These are phyloP conservation scores for Obba rivulosa DNA, from an alignment of 768 basidiomycete genomes.

Conservation along the genomic window DNA sequence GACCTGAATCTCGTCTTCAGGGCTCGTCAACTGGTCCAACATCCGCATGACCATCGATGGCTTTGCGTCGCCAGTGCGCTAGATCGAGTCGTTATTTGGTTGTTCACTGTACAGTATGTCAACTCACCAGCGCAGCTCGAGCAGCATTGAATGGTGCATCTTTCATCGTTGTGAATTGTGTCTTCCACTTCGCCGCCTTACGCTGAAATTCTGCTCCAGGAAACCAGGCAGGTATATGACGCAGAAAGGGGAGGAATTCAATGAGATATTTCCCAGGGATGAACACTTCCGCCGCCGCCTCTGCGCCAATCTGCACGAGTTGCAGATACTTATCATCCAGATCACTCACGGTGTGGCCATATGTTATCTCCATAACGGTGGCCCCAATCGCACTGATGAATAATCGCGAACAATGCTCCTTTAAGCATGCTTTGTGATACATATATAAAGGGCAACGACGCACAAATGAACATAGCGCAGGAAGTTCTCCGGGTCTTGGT, in stretches of 20 bases:
- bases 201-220: slow-evolving; percentile 33
- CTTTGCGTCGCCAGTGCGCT: slow-evolving; percentile 11
- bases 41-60: slow-evolving; percentile 10
- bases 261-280: slow-evolving; percentile 31
- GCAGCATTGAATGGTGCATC: slow-evolving; percentile 27
- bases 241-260: slow-evolving; percentile 26
- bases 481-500: slow-evolving; percentile 36
- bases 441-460: slow-evolving; percentile 2
- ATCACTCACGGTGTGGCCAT: slow-evolving; percentile 23
- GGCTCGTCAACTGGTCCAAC: slow-evolving; percentile 1
- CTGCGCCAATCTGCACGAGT: slow-evolving; percentile 20
- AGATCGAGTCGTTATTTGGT: not conserved
- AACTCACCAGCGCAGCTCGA: slow-evolving; percentile 27
- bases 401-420: no score
- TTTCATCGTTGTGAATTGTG: slow-evolving; percentile 10
- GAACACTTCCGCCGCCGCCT: slow-evolving; percentile 14
- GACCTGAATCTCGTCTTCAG: no score
- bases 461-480: slow-evolving; percentile 36
- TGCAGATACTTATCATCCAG: slow-evolving; percentile 19
- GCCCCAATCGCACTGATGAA: slow-evolving; percentile 21
- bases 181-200: slow-evolving; percentile 23
- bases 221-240: slow-evolving; percentile 33
- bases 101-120: not conserved
- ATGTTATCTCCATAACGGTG: slow-evolving; percentile 23
- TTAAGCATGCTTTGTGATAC: not conserved